These are phyloP conservation scores for Marvania coccoides DNA, from an alignment of 139 green algal genomes.

Conservation along the genomic window DNA sequence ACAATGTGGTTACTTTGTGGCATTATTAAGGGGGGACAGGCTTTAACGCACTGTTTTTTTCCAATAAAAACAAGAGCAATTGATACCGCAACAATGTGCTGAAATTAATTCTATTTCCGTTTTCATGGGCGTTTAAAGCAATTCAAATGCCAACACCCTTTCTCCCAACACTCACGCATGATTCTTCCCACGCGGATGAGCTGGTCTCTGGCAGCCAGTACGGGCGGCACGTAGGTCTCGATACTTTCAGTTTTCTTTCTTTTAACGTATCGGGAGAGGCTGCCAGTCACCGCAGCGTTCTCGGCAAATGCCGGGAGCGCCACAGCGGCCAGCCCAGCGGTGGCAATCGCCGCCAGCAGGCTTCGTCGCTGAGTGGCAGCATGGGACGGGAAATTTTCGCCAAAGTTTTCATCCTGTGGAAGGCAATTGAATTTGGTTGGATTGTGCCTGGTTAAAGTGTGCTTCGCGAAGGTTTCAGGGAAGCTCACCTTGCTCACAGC, in stretches of 20 bases:
- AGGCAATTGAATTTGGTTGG: too few species aligned
- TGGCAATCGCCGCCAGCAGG: neutral
- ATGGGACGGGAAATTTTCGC: neutral
- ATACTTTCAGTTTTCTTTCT: constrained; percentile 27
- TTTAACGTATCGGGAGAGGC: constrained; percentile 22
- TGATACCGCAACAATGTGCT: neutral
- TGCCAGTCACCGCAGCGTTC: constrained; percentile 17
- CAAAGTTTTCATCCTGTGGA: too few species aligned
- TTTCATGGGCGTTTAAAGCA: neutral
- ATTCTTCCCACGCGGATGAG: constrained; percentile 21
- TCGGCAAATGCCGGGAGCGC: neutral
- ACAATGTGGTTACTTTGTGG: neutral
- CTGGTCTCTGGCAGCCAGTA: constrained; percentile 20
- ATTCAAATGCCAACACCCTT: neutral
- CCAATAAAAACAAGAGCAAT: neutral
- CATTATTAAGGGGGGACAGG: neutral
- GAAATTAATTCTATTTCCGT: neutral
- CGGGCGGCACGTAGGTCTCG: constrained; percentile 24
- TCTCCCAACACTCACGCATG: constrained; percentile 18
- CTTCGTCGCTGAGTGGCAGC: neutral
- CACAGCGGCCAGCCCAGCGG: neutral
- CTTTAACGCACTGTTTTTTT: neutral
- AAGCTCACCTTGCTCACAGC: too few species aligned
- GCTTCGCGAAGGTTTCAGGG: too few species aligned
- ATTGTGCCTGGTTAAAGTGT: too few species aligned